Evolutionary conservation across 2,329 filamentous ascomycete species (phyloP).

Genomic region (Beauveria varroae): DNA sequence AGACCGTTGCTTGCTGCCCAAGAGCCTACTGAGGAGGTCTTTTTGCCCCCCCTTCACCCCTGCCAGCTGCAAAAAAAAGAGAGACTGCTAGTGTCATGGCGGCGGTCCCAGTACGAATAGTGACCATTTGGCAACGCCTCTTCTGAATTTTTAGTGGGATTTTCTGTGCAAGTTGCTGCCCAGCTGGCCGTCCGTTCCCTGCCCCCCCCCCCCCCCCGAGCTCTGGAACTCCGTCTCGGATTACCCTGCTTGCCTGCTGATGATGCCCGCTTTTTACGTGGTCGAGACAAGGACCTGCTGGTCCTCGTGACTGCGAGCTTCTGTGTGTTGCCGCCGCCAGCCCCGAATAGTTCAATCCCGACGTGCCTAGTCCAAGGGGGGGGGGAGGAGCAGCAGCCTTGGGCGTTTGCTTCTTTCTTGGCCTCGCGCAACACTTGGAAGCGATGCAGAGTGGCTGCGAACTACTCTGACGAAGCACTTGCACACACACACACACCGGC

Average conservation of each 20-base stretch:
- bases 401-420: too few relatives aligned
- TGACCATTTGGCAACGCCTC: background rate
- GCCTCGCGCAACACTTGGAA: background rate
- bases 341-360: background rate
- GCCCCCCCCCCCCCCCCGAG: background rate
- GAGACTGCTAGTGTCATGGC: background rate
- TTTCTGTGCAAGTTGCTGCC: background rate
- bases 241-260: constrained; percentile 5
- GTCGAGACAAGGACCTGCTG: background rate
- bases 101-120: background rate
- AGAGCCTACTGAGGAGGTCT: background rate
- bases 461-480: background rate
- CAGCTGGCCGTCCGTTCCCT: background rate
- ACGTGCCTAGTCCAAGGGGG: background rate
- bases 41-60: background rate
- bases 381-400: background rate
- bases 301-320: constrained; percentile 2
- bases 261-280: constrained; percentile 1
- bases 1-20: background rate
- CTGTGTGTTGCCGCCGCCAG: constrained; percentile 1
- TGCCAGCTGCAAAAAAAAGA: background rate
- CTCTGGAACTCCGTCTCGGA: constrained; percentile 8
- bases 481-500: background rate
- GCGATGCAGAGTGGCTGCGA: background rate
- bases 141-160: background rate